Base-by-base conservation (phyloP, 2,329 filamentous ascomycete species). In the Claviceps arundinis region DNA sequence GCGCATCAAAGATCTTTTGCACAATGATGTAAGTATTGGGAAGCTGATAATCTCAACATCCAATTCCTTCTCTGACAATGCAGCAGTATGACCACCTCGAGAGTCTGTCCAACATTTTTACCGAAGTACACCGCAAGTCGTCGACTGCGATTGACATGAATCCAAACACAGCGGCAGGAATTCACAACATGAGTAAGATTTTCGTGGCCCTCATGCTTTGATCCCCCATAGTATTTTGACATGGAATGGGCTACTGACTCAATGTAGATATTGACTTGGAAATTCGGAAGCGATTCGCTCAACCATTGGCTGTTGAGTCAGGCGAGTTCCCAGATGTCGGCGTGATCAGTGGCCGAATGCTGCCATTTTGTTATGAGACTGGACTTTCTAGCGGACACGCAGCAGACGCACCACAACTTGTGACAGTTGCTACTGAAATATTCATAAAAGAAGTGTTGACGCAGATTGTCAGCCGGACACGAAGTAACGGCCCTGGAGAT, bases 181-280 rank as follows among this genome's bases (percentile, higher is more conserved):
- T 91, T 46, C 89, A 87, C 58, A 89, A 81, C 58, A 84, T 91
- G 74, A 94, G 85, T 89, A 73, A 64, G 82, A 69, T 37, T 37
- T 16, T 24, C 11, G 4, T 19, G 3, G 1, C 5, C 17, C 17
- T 17, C 17, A 9, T 16, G n/a, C 24, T 44, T 26, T 16, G 6
- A 3, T 26, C 14, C 16, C 22, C 13, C 14, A 4, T 5, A 5
- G 9, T 4, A 5, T n/a, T 34, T 11, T 40, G 42, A 7, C 19
- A 30, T 5, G 14, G 17, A 6, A 37, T 16, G 9, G 7, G 45
- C 7, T 16, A 17, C 59, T 68, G 51, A 64, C 57, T 22, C 22
- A 48, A 44, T 37, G 44, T 55, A 84, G 80, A 84, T 59, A 77
- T 80, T 66, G 81, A 85, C 55, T 64, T 84, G 17, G 82, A 85